Evolutionary conservation across 2,329 filamentous ascomycete genomes (phyloP).

Genomic region (Penicillium vulpinum): DNA sequence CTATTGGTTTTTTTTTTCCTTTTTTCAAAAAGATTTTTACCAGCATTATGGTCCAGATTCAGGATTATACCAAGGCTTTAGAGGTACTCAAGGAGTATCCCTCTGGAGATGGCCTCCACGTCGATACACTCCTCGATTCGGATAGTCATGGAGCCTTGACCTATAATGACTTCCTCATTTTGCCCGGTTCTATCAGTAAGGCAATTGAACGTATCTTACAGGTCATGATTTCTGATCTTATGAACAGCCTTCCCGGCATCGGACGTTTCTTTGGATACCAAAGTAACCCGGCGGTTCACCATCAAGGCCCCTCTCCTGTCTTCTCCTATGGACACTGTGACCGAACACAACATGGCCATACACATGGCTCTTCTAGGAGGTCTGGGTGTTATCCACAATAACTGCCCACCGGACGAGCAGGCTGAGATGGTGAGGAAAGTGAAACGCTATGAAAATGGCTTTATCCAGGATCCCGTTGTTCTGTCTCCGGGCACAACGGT

Average conservation of each 20-base stretch:
- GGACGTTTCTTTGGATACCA: slow-evolving; percentile 82
- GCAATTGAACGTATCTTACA: slow-evolving; percentile 2
- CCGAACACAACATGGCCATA: slow-evolving; percentile 99
- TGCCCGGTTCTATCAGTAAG: slow-evolving; percentile 91
- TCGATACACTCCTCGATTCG: slow-evolving; percentile 85
- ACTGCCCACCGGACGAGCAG: slow-evolving; percentile 95
- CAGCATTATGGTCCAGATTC: not conserved
- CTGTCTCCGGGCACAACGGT: slow-evolving; percentile 85
- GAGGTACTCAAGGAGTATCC: slow-evolving; percentile 79
- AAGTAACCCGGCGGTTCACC: slow-evolving; percentile 90
- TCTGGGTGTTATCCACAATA: slow-evolving; percentile 91
- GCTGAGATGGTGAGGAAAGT: slow-evolving; percentile 99
- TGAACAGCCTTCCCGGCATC: slow-evolving; percentile 78
- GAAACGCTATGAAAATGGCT: slow-evolving; percentile 98
- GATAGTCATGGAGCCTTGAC: slow-evolving; percentile 90
- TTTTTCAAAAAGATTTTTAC: too few relatives aligned
- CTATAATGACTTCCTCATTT: slow-evolving; percentile 97
- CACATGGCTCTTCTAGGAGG: slow-evolving; percentile 66
- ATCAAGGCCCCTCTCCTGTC: slow-evolving; percentile 97
- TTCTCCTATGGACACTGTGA: slow-evolving; percentile 99
- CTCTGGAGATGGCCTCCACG: slow-evolving; percentile 79
- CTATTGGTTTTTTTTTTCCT: too few relatives aligned
- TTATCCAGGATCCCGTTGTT: slow-evolving; percentile 94
- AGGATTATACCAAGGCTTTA: slow-evolving; percentile 58
- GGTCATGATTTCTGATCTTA: not conserved